These are phyloP conservation scores for Penicillium sp. DNA, from an alignment of 2,329 filamentous ascomycete species.

Conservation along the genomic window DNA sequence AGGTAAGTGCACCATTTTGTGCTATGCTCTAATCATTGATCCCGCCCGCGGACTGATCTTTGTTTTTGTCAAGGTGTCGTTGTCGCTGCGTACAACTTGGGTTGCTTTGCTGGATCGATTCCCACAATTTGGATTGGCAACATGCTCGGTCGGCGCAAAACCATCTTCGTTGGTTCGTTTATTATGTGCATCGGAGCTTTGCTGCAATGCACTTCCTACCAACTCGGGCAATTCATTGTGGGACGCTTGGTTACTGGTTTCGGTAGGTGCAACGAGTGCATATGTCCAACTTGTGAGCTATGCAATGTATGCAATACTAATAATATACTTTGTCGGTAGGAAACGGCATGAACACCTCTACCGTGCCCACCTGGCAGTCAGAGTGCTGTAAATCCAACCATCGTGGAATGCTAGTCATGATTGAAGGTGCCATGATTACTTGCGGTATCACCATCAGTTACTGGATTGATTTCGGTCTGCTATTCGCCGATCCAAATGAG, in stretches of 20 bases:
- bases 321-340: too few species aligned
- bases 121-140: not conserved
- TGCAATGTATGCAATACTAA: too few species aligned
- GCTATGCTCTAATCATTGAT: too few species aligned
- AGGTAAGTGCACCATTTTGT: too few species aligned
- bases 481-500: not conserved
- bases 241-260: not conserved
- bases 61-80: too few species aligned
- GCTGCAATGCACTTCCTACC: not conserved
- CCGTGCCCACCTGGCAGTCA: not conserved
- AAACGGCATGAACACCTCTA: not conserved
- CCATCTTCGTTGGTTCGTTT: not conserved
- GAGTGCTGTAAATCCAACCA: not conserved
- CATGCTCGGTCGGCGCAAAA: not conserved
- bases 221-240: not conserved
- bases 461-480: not conserved
- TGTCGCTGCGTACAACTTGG: not conserved
- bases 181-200: not conserved
- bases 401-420: not conserved
- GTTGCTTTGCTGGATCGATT: not conserved
- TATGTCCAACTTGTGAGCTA: too few species aligned
- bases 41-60: too few species aligned
- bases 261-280: too few species aligned
- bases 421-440: not conserved
- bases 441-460: not conserved